Percentiles rank a stretch among this genome's conserved stretches.
phyloP scores from a whole-genome alignment of 2,329 filamentous ascomycete species.

The Colletotrichum orbiculare region DNA sequence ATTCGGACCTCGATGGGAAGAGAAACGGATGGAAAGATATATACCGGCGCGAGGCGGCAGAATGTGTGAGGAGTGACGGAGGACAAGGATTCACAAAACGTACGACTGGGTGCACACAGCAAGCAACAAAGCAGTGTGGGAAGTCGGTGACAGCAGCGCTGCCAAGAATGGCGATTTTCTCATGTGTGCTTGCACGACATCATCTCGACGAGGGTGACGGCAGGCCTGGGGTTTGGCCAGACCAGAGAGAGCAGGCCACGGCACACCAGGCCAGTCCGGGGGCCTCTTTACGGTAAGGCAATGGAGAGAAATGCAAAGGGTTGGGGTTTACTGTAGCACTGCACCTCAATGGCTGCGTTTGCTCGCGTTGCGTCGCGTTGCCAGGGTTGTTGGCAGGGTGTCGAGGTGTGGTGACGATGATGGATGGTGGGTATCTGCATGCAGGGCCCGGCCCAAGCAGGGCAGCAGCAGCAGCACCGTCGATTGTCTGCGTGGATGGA shows the following conservation, averaged over 20 bases:
- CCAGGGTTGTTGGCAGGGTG: slow-evolving; percentile 1
- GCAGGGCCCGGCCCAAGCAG: slow-evolving; percentile 30
- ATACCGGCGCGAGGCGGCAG: slow-evolving; percentile 10
- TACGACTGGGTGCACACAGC: slow-evolving; percentile 27
- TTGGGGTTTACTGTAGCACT: slow-evolving; percentile 9
- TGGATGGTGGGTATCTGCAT: slow-evolving; percentile 19
- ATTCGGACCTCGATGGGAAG: background rate
- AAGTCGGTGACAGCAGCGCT: slow-evolving; percentile 33
- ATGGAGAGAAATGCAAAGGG: slow-evolving; percentile 9
- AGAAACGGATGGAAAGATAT: slow-evolving; percentile 19
- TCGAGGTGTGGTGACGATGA: background rate
- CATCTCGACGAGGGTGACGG: slow-evolving; percentile 25
- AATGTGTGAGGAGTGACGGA: slow-evolving; percentile 19
- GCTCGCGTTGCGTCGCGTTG: background rate
- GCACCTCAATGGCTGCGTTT: too few relatives aligned
- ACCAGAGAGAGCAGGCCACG: background rate
- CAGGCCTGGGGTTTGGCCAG: slow-evolving; percentile 16
- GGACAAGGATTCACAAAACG: background rate
- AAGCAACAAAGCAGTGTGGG: slow-evolving; percentile 6
- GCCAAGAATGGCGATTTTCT: slow-evolving; percentile 35
- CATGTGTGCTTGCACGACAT: slow-evolving; percentile 29
- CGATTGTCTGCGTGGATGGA: background rate
- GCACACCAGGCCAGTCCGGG: background rate
- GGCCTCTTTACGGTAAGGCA: background rate
- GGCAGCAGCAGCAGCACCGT: slow-evolving; percentile 3